Evolutionary conservation across 805 yeast genomes (phyloP).

Genomic region (Spathaspora girioi): DNA sequence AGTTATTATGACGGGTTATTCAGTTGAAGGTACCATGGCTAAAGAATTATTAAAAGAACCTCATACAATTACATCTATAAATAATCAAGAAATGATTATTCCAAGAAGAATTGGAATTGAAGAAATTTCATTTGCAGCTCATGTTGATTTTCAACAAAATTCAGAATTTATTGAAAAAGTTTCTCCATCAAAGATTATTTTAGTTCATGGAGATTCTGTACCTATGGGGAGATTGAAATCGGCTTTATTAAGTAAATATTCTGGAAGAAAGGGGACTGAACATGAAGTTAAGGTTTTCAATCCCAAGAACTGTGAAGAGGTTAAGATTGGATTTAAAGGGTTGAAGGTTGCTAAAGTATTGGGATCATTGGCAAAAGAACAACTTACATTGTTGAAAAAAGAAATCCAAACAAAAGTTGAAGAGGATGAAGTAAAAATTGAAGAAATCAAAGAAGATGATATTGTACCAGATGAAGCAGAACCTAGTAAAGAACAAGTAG

Average conservation of each 20-base stretch:
- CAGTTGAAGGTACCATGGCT: slow-evolving; percentile 98
- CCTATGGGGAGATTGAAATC: slow-evolving; percentile 98
- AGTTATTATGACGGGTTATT: slow-evolving; percentile 89
- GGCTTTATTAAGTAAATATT: slow-evolving; percentile 83
- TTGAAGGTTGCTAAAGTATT: slow-evolving; percentile 74
- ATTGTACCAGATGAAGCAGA: slow-evolving; percentile 10
- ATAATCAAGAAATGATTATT: slow-evolving; percentile 76
- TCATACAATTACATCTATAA: slow-evolving; percentile 75
- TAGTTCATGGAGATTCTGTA: slow-evolving; percentile 95
- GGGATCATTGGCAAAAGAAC: slow-evolving; percentile 50
- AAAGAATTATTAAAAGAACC: slow-evolving; percentile 87
- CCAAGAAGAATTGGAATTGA: slow-evolving; percentile 87
- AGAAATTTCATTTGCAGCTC: slow-evolving; percentile 98
- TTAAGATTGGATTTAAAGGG: slow-evolving; percentile 76
- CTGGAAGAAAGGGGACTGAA: slow-evolving; percentile 76
- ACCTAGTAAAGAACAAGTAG: slow-evolving; percentile 5
- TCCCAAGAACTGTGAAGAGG: slow-evolving; percentile 85
- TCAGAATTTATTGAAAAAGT: slow-evolving; percentile 86
- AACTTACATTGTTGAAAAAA: slow-evolving; percentile 29
- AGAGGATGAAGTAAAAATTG: slow-evolving; percentile 33
- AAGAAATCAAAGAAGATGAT: slow-evolving; percentile 20
- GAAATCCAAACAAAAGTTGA: slow-evolving; percentile 60
- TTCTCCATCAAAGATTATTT: slow-evolving; percentile 77
- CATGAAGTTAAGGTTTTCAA: slow-evolving; percentile 88
- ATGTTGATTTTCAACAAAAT: slow-evolving; percentile 94